Conservation (phyloP, 23 red algal species). For the Pyropia yezoensis region DNA sequence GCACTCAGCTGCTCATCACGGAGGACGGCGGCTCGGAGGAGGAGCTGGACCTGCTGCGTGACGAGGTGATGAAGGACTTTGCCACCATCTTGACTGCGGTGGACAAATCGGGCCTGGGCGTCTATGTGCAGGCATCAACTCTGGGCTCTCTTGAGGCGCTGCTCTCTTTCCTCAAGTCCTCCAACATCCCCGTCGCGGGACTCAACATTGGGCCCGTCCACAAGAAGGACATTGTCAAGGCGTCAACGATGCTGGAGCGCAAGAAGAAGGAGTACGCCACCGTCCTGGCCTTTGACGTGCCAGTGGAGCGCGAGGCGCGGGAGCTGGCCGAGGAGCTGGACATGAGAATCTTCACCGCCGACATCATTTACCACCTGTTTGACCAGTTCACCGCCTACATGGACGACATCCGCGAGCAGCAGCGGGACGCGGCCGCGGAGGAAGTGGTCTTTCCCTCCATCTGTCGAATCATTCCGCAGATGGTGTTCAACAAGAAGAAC, state of each 20-base stretch:
- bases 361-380: conserved; percentile 99
- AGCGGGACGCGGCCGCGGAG: conserved; percentile 51
- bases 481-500: conserved; percentile 97
- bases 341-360: conserved; percentile 97
- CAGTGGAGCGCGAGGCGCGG: conserved; percentile 87
- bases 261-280: conserved; percentile 78
- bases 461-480: conserved; percentile 69
- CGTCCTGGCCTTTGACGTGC: conserved; percentile 96
- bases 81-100: conserved; percentile 63
- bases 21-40: conserved; percentile 51
- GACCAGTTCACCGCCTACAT: conserved; percentile 95
- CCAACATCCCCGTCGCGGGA: conserved; percentile 88
- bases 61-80: conserved; percentile 98
- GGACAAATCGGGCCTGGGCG: conserved; percentile 83
- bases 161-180: conserved; percentile 76
- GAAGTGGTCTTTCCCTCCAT: conserved; percentile 84
- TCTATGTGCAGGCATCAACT: conserved; percentile 97
- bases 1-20: conserved; percentile 87
- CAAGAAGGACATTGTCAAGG: conserved; percentile 84
- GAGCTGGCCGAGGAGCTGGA: conserved; percentile 83
- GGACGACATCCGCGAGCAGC: conserved; percentile 57
- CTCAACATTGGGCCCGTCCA: conserved; percentile 99
- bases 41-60: conserved; percentile 91
- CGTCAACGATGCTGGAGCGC: conserved; percentile 90
- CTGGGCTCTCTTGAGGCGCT: conserved; percentile 95